phyloP scores from a whole-genome alignment of 345 rosid genomes.

The Eucalyptus cloeziana region DNA sequence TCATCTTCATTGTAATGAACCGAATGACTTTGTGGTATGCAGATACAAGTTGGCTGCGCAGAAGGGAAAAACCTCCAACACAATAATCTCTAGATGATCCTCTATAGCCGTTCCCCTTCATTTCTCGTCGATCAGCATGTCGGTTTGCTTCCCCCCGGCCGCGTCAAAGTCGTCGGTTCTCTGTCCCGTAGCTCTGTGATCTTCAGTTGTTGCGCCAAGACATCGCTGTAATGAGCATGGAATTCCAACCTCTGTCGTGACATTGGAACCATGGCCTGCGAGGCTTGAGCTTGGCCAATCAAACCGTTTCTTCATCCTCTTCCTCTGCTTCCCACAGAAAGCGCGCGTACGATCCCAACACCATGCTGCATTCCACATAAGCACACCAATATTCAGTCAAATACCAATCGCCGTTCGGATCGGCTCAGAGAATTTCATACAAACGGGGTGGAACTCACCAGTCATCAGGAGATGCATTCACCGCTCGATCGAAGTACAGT shows the following conservation, averaged over 20 bases:
- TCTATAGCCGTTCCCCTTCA: background rate
- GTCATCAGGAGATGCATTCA: slow-evolving; percentile 57
- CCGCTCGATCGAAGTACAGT: slow-evolving; percentile 58
- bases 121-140: background rate
- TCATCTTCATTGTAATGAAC: background rate
- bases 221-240: background rate
- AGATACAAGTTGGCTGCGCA: background rate
- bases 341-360: slow-evolving; percentile 64
- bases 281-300: background rate
- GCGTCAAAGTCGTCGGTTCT: background rate
- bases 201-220: background rate
- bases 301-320: slow-evolving; percentile 17
- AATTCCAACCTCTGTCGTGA: background rate
- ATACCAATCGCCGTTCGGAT: background rate
- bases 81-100: background rate
- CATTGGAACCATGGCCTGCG: background rate
- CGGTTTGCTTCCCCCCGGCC: background rate
- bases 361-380: slow-evolving; percentile 30
- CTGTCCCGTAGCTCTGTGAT: background rate
- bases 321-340: slow-evolving; percentile 86
- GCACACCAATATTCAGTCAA: background rate
- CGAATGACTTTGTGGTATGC: background rate
- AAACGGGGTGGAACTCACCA: slow-evolving; percentile 16
- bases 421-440: background rate
- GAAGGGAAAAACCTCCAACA: background rate